phyloP scores from a whole-genome alignment of 2,329 filamentous ascomycete genomes.

The Esteya vermicola region DNA sequence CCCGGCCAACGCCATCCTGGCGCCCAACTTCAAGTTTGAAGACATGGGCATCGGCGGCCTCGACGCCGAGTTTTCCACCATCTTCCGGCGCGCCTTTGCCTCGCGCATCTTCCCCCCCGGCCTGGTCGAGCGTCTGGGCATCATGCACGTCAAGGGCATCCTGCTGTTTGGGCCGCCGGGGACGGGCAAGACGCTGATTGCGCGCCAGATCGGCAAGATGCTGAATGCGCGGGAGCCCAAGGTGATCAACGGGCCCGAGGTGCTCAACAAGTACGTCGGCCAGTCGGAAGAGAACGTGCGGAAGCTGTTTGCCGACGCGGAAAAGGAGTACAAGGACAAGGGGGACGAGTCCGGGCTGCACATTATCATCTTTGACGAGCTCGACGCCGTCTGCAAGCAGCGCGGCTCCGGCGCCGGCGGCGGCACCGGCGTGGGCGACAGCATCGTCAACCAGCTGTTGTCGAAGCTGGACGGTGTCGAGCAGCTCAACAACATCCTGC shows the following conservation, averaged over 20 bases:
- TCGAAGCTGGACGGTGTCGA: conserved; percentile 84
- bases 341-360: conserved; percentile 68
- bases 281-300: background rate
- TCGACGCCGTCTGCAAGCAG: conserved; percentile 97
- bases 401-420: conserved; percentile 81
- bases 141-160: conserved; percentile 93
- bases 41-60: conserved; percentile 96
- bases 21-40: conserved; percentile 95
- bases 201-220: conserved; percentile 94
- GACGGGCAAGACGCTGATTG: conserved; percentile 96
- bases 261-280: conserved; percentile 77
- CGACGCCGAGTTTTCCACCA: conserved; percentile 83
- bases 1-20: conserved; percentile 81
- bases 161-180: conserved; percentile 87
- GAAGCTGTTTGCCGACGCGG: conserved; percentile 53
- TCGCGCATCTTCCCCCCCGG: conserved; percentile 90
- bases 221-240: conserved; percentile 88
- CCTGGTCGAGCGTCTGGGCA: conserved; percentile 80
- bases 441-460: conserved; percentile 83
- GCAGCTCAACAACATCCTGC: conserved; percentile 88
- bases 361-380: conserved; percentile 97
- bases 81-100: conserved; percentile 92
- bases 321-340: conserved; percentile 97
- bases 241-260: conserved; percentile 94
- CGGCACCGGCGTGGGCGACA: conserved; percentile 92